Percentiles rank a stretch among this genome's conserved stretches.
Conservation (phyloP, 106 monocot genomes). For the Allium fistulosum region DNA sequence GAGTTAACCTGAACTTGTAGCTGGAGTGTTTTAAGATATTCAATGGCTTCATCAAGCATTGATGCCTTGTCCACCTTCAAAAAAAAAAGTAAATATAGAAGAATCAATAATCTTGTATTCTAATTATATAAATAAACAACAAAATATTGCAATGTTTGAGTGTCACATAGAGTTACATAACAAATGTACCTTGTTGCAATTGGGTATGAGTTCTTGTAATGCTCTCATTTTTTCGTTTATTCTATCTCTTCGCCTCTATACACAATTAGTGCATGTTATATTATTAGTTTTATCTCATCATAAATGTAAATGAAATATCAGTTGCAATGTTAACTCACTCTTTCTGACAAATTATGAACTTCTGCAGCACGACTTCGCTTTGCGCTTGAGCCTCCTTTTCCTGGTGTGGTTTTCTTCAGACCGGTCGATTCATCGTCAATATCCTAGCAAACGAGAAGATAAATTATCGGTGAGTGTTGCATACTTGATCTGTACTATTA, state of each 20-base stretch:
- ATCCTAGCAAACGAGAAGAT: slow-evolving; percentile 26
- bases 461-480: not conserved
- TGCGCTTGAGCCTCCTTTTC: slow-evolving; percentile 7
- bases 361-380: slow-evolving; percentile 81
- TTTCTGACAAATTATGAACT: slow-evolving; percentile 97
- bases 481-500: no score
- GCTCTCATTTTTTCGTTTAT: slow-evolving; percentile 96
- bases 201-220: slow-evolving; percentile 91
- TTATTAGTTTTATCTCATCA: not conserved
- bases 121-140: no score
- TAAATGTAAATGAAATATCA: not conserved
- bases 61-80: slow-evolving; percentile 92
- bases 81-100: not conserved
- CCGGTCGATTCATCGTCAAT: slow-evolving; percentile 54
- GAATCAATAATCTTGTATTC: no score
- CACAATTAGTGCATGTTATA: not conserved
- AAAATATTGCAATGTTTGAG: no score
- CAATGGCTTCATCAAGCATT: slow-evolving; percentile 97
- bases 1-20: slow-evolving; percentile 73
- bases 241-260: slow-evolving; percentile 85
- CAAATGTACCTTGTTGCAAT: slow-evolving; percentile 67
- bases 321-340: slow-evolving; percentile 34
- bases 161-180: no score
- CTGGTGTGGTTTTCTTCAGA: slow-evolving; percentile 30
- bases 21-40: slow-evolving; percentile 93